phyloP scores from a whole-genome alignment of 2,329 filamentous ascomycete species.

The Trichoderma sp. region DNA sequence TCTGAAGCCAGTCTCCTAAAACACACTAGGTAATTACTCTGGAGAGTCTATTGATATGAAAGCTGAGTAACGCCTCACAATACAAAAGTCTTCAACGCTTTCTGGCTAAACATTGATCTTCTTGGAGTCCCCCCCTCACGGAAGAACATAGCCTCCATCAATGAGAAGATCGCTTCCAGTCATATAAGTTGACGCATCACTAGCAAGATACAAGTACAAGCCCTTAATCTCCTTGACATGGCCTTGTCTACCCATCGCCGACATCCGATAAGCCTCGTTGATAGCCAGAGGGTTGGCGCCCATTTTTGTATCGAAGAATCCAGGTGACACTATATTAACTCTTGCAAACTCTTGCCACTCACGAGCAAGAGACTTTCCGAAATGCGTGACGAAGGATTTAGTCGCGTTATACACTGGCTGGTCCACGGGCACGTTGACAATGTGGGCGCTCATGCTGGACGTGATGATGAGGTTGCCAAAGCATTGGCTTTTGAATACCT shows the following conservation, averaged over 20 bases:
- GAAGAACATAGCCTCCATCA: constrained; percentile 12
- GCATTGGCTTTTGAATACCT: neutral
- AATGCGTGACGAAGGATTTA: constrained; percentile 12
- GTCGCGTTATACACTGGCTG: constrained; percentile 18
- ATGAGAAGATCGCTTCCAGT: constrained; percentile 8
- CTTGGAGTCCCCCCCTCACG: neutral
- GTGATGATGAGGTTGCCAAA: constrained; percentile 15
- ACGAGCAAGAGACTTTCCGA: constrained; percentile 13
- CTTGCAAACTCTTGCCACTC: constrained; percentile 17
- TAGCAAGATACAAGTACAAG: constrained; percentile 10
- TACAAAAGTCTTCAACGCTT: neutral
- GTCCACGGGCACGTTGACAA: constrained; percentile 14
- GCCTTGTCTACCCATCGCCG: neutral
- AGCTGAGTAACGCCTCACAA: neutral
- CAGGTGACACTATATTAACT: constrained; percentile 13
- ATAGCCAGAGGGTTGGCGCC: neutral
- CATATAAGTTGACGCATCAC: constrained; percentile 9
- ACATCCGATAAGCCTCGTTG: constrained; percentile 16
- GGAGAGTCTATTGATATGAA: no score
- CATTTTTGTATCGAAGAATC: constrained; percentile 17
- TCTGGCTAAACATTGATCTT: neutral
- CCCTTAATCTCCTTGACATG: constrained; percentile 15
- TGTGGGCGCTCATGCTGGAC: constrained; percentile 4
- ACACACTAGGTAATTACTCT: no score
- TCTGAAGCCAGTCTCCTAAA: no score